A percentile compares a stretch with the other conserved stretches of the same genome.
phyloP scores from a whole-genome alignment of 2,329 filamentous ascomycete species.

The Cordyceps farinosa region DNA sequence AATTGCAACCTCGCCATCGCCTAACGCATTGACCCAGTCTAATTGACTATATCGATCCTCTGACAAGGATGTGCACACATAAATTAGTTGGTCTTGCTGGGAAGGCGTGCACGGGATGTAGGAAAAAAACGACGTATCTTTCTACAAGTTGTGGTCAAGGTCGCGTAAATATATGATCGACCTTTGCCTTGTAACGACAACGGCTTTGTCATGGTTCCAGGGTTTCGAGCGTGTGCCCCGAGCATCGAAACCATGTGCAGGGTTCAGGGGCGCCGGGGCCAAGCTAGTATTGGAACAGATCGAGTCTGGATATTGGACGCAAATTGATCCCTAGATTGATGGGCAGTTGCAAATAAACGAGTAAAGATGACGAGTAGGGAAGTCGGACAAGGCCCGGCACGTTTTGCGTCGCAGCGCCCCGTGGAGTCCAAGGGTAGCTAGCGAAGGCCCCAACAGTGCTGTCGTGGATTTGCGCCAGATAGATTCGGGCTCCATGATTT shows the following conservation, averaged over 20 bases:
- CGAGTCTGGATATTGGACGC: not conserved
- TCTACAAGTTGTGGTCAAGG: not conserved
- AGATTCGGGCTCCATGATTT: slow-evolving; percentile 4
- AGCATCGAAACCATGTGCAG: not conserved
- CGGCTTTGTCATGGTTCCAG: not conserved
- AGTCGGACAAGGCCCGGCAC: not conserved
- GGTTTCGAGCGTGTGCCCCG: not conserved
- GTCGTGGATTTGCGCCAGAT: slow-evolving; percentile 1
- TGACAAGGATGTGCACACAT: not conserved
- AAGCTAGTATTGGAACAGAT: not conserved
- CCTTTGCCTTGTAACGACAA: not conserved
- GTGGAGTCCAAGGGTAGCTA: not conserved
- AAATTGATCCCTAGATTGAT: not conserved
- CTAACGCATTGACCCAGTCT: not conserved
- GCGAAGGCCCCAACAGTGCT: not conserved
- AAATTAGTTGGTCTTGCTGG: not conserved
- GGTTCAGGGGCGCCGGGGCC: not conserved
- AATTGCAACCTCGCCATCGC: too few relatives aligned
- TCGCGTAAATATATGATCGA: not conserved
- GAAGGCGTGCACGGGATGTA: not conserved
- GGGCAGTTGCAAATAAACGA: not conserved
- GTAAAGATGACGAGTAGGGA: not conserved
- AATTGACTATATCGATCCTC: not conserved
- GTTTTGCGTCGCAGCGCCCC: not conserved
- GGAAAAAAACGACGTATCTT: not conserved